Evolutionary conservation across 1,284 basidiomycete genomes (phyloP).

Genomic region (Cryptococcus sp.): DNA sequence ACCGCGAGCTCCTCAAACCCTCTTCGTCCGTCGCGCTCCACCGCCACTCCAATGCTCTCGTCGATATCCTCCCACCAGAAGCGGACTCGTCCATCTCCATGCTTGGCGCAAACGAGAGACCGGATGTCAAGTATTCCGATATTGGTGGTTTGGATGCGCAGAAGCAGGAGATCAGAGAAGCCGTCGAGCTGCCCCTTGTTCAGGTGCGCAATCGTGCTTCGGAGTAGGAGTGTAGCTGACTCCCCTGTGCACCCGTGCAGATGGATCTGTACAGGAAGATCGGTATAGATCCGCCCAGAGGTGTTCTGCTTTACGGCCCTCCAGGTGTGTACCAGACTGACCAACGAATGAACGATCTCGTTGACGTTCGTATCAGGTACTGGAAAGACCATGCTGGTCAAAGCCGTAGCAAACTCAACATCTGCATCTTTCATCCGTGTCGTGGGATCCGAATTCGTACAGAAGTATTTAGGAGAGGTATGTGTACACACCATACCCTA

Average conservation of each 20-base stretch:
- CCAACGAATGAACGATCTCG: not conserved
- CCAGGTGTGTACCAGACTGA: slow-evolving; percentile 63
- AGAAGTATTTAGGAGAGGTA: slow-evolving; percentile 95
- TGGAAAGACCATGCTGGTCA: slow-evolving; percentile 99
- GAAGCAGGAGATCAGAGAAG: slow-evolving; percentile 99
- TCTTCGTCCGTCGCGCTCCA: slow-evolving; percentile 97
- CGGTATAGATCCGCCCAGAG: slow-evolving; percentile 96
- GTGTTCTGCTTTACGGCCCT: slow-evolving; percentile 89
- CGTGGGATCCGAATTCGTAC: slow-evolving; percentile 97
- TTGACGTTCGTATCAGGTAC: slow-evolving; percentile 66
- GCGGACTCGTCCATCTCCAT: slow-evolving; percentile 97
- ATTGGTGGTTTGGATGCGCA: slow-evolving; percentile 97
- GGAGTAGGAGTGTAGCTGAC: slow-evolving; percentile 14
- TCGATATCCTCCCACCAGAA: slow-evolving; percentile 97
- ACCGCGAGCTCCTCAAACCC: slow-evolving; percentile 95
- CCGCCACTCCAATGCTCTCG: slow-evolving; percentile 96
- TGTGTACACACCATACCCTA: not conserved
- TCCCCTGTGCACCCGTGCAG: no score
- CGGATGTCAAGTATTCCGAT: slow-evolving; percentile 84
- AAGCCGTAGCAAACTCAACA: slow-evolving; percentile 96
- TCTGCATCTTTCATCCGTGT: slow-evolving; percentile 98
- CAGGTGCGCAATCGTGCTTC: slow-evolving; percentile 38
- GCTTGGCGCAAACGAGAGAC: slow-evolving; percentile 90
- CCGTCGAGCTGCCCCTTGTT: slow-evolving; percentile 95
- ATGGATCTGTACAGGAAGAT: slow-evolving; percentile 99